Conservation (phyloP, 257 asterid genomes). For the Haberlea rhodopensis region DNA sequence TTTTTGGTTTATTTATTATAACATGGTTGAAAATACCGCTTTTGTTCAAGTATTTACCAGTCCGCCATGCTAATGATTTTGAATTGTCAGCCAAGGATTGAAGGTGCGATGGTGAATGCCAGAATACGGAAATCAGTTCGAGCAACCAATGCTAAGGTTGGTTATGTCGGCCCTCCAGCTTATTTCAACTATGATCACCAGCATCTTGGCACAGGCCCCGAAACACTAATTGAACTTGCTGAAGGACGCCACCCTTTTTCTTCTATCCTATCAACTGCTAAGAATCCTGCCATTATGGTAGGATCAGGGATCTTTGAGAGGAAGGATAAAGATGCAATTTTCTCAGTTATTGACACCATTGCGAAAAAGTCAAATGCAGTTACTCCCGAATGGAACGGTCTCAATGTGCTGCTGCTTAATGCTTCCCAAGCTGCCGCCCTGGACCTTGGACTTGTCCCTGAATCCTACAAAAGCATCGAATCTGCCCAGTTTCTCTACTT, state of each 20-base stretch:
- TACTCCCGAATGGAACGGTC: conserved; percentile 84
- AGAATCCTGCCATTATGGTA: conserved; percentile 77
- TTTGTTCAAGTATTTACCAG: not conserved
- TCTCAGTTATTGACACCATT: conserved; percentile 61
- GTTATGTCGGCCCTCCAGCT: conserved; percentile 79
- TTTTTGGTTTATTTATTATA: not conserved
- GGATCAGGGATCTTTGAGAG: conserved; percentile 87
- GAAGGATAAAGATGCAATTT: conserved; percentile 74
- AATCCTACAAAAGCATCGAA: conserved; percentile 66
- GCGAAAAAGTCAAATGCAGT: conserved; percentile 65
- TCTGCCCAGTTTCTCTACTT: conserved; percentile 78
- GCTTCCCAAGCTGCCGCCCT: conserved; percentile 99
- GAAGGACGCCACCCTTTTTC: conserved; percentile 77
- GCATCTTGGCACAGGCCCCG: conserved; percentile 85
- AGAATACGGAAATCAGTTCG: conserved; percentile 81
- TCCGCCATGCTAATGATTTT: conserved; percentile 19
- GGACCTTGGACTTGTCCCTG: conserved; percentile 92
- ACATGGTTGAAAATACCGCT: not conserved
- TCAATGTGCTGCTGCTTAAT: conserved; percentile 69
- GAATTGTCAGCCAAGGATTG: conserved; percentile 80
- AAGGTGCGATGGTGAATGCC: conserved; percentile 99
- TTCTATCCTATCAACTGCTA: conserved; percentile 63
- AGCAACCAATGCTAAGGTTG: conserved; percentile 85
- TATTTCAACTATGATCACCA: conserved; percentile 88
- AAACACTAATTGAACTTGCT: conserved; percentile 67